Conservation (phyloP, 1,139 yeast species). For the Kodamaea ohmeri region DNA sequence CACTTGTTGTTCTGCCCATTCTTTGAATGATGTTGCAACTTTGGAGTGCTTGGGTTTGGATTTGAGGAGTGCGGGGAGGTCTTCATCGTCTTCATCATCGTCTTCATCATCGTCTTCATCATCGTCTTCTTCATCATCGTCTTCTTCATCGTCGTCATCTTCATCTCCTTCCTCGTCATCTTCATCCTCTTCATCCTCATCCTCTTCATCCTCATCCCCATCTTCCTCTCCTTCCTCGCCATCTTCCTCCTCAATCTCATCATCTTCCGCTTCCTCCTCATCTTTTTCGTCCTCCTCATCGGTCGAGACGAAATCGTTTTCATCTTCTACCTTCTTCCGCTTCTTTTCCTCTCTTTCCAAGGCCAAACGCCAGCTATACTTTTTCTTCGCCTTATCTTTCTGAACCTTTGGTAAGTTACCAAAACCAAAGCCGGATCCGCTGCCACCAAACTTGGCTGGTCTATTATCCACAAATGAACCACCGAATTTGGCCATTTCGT, state of each 20-base stretch:
- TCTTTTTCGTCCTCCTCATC: constrained; percentile 17
- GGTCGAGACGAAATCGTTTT: constrained; percentile 35
- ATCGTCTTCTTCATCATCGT: constrained; percentile 20
- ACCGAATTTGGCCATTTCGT: constrained; percentile 7
- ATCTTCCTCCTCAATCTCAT: constrained; percentile 18
- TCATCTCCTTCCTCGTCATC: constrained; percentile 21
- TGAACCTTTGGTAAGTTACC: constrained; percentile 50
- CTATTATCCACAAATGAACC: constrained; percentile 66
- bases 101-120: constrained; percentile 22
- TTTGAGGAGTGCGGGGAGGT: constrained; percentile 33
- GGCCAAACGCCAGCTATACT: constrained; percentile 44
- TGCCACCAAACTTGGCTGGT: constrained; percentile 61
- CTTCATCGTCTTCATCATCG: constrained; percentile 21
- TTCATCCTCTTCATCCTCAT: constrained; percentile 13
- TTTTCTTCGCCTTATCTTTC: constrained; percentile 26
- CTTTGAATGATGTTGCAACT: constrained; percentile 48
- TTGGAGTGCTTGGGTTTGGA: constrained; percentile 43
- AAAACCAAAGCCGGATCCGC: constrained; percentile 69
- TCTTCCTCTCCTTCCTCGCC: constrained; percentile 18
- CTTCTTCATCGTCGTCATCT: constrained; percentile 42
- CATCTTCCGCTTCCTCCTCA: constrained; percentile 21
- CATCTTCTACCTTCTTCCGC: constrained; percentile 34
- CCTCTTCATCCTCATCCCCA: constrained; percentile 15
- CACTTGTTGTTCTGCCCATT: constrained; percentile 60
- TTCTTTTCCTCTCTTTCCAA: constrained; percentile 40